phyloP scores from a whole-genome alignment of 768 basidiomycete species.

The Mycena filopes region DNA sequence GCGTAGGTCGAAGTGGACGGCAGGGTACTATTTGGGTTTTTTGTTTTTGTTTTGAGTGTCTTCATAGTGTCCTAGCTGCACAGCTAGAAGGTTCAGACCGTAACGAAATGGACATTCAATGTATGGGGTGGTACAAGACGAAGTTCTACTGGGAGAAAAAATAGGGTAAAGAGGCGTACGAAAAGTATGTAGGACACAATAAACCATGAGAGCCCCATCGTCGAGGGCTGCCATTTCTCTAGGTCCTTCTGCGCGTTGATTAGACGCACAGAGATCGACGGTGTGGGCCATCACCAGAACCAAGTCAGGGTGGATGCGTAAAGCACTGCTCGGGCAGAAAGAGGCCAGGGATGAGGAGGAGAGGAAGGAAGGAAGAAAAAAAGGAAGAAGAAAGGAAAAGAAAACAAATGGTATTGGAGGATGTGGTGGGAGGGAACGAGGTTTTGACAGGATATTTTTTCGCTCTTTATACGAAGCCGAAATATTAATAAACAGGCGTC shows the following conservation, averaged over 20 bases:
- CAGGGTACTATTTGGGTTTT: neutral
- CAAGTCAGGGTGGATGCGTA: constrained; percentile 32
- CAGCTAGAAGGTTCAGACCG: too few species aligned
- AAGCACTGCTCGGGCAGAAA: constrained; percentile 33
- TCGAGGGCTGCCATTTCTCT: constrained; percentile 22
- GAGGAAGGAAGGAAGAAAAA: neutral
- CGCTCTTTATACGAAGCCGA: constrained; percentile 8
- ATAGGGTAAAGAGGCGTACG: too few species aligned
- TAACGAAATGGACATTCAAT: too few species aligned
- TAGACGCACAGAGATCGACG: constrained; percentile 28
- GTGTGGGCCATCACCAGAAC: constrained; percentile 31
- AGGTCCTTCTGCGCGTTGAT: constrained; percentile 29
- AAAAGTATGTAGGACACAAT: constrained; percentile 24
- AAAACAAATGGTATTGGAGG: constrained; percentile 1
- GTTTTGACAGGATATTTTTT: neutral
- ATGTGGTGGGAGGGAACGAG: constrained; percentile 10
- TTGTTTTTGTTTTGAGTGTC: too few species aligned
- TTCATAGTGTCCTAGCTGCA: too few species aligned
- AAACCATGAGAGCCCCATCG: constrained; percentile 26
- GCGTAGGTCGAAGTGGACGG: neutral
- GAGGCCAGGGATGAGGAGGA: constrained; percentile 9
- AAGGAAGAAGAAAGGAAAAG: neutral
- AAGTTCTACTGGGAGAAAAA: too few species aligned
- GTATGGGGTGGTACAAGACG: too few species aligned
- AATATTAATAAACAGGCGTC: constrained; percentile 2